Conservation (phyloP, 2,329 filamentous ascomycete genomes). For the Trichoderma sp. region DNA sequence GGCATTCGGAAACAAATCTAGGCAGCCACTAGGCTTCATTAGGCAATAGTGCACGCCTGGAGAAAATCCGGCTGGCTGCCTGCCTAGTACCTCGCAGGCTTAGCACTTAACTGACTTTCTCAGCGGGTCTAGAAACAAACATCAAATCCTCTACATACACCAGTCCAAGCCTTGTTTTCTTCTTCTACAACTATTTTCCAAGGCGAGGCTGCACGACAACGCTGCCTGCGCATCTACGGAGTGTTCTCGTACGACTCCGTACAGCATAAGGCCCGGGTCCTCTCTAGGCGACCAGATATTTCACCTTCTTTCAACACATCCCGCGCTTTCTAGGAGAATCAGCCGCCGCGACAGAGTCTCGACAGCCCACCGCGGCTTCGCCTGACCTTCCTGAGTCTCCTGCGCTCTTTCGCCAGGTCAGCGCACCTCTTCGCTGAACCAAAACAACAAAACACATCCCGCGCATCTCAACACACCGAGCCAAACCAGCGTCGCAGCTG, state of each 20-base stretch:
- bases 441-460: not conserved
- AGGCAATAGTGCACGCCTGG: constrained; percentile 15
- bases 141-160: constrained; percentile 14
- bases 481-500: not conserved
- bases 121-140: constrained; percentile 2
- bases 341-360: not conserved
- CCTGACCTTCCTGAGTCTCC: not conserved
- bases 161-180: constrained; percentile 7
- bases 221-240: not conserved
- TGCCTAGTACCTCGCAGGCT: not conserved
- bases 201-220: not conserved
- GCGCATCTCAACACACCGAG: not conserved
- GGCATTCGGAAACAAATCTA: not conserved
- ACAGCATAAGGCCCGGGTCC: not conserved
- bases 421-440: not conserved
- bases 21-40: constrained; percentile 7
- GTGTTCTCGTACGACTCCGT: not conserved
- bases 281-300: not conserved
- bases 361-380: not conserved
- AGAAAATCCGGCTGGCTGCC: constrained; percentile 14
- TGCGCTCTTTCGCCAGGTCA: not conserved
- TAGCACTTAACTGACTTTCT: constrained; percentile 12
- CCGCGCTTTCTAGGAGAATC: not conserved
- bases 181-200: not conserved
- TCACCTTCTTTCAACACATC: not conserved